Conservation (phyloP, 169 alveolate species). For the Blepharisma undulans region DNA sequence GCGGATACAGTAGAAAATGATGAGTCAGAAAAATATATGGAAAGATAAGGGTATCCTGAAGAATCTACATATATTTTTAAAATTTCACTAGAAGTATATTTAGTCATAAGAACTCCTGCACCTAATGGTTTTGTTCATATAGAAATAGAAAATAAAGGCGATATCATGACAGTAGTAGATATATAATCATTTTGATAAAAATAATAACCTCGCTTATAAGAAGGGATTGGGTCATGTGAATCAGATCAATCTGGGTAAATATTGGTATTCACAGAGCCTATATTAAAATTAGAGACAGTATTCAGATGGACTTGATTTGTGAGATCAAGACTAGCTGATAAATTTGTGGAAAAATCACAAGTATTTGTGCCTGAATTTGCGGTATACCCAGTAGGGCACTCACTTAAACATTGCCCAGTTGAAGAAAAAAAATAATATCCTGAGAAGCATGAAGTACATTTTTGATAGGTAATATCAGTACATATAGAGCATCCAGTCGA, state of each 20-base stretch:
- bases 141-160: background rate
- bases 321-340: background rate
- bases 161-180: background rate
- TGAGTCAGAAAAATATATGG: background rate
- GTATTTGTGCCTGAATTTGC: background rate
- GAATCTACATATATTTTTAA: background rate
- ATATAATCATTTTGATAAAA: background rate
- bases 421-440: background rate
- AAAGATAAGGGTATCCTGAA: background rate
- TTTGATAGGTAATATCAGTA: background rate
- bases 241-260: background rate
- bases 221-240: background rate
- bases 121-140: background rate
- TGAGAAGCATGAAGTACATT: background rate
- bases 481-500: background rate
- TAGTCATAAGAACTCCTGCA: background rate
- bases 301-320: background rate
- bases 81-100: background rate
- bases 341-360: background rate
- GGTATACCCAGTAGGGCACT: slow-evolving; percentile 17
- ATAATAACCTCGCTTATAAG: background rate
- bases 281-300: background rate
- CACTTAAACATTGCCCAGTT: background rate
- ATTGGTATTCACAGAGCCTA: background rate
- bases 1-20: background rate